Base-by-base conservation (phyloP, 1,284 basidiomycete species). In the Ceratobasidium papillatum region DNA sequence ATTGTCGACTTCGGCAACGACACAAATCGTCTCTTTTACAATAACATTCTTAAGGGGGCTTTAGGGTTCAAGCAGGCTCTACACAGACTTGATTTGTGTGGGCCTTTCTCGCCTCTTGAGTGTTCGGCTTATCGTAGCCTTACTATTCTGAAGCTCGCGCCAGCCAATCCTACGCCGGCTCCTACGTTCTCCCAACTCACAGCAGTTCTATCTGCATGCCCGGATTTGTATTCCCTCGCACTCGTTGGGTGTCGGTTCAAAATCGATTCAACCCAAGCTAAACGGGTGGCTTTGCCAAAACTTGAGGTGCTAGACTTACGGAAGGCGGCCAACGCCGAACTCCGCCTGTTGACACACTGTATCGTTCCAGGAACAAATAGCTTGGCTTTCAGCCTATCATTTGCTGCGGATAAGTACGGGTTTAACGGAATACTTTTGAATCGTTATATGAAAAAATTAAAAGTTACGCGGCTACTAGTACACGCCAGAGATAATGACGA, bases 231-330 rank as follows among this genome's bases (percentile, higher is more conserved):
- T 30, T 8, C 52, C 3, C 30, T 56, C 25, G 22, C 52, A 4
- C 52, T 56, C 14, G 17, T 30, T 32, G 8, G 5, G 5, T 4
- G 22, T 25, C 30, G 12, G 52, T 32, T 56, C 25, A n/a, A 27
- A 14, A 32, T 9, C 9, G 52, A 56, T 3, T 2, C 8, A 9
- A 2, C 9, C 12, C 58, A 30, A 38, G 27, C 11, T 22, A 22
- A 61, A 22, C 32, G 32, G 22, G 59, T 43, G 7, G 2, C 19
- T 22, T 36, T 62, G 22, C 59, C 36, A n/a, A 38, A 62, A 2
- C 38, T 62, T 12, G 59, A 62, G 22, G 5, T 62, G 17, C 38
- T 62, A 43, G 59, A 62, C 36, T 19, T 62, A 25, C 32, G 59
- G 43, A 2, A 36, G 8, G 49, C 19, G 19, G 49, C 3, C n/a